Base-by-base conservation (phyloP, 129 eudicot species). In the Ambrosia artemisiifolia region DNA sequence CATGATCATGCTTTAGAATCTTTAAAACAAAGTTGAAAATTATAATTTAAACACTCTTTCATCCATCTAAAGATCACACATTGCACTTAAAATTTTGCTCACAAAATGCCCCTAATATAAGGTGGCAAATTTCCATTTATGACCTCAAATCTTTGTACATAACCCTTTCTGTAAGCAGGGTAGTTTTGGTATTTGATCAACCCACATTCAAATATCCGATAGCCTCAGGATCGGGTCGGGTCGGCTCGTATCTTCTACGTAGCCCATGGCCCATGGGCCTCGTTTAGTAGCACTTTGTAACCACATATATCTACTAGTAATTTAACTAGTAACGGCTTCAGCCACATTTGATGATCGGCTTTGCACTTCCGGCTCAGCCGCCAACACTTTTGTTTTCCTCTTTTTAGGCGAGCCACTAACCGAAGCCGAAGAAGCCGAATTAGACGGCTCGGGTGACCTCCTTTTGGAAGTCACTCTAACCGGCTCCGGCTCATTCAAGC, bases 401-500 rank as follows among this genome's bases (percentile, higher is more conserved):
- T 87, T 65, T 78, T 85, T 90, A 2, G 85, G 77, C 44, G 88
- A 89, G 50, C 87, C 96, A 47, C 79, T 84, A 11, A 77, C 87
- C 0, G 95, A 85, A 64, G 77, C 85, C 47, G 82, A 81, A 3
- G 89, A 75, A 19, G 35, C 54, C 40, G 91, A 82, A 17, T 19
- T 42, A 0, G 85, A 69, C 63, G 93, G 89, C 86, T 90, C 96
- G 2, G 91, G 84, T 0, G 96, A 90, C 75, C 91, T 83, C 18
- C 89, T 75, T 70, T 90, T 90, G 5, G 91, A 76, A 0, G 91
- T 87, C 4, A 90, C 78, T 33, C 96, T 62, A 20, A 90, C 95
- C 32, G 96, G 96, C 72, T 85, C 91, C 35, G 96, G 96, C 83
- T 87, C 96, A 38, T 85, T 79, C 69, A 74, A 75, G 11, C 95